Evolutionary conservation across 257 asterid genomes (phyloP).

Genomic region (Solanum bulbocastanum): DNA sequence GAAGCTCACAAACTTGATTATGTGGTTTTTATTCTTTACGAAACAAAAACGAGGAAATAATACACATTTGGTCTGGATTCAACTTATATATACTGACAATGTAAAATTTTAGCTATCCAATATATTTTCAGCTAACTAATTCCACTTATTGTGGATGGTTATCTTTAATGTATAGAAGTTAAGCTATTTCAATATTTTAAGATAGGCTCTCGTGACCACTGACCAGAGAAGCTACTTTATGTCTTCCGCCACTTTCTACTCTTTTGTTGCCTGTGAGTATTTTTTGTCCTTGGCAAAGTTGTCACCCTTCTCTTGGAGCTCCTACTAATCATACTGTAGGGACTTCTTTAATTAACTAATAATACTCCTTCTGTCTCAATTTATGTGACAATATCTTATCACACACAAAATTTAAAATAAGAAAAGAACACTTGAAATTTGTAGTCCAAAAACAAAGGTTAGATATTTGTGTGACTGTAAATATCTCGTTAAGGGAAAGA

Average conservation of each 20-base stretch:
- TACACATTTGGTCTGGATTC: neutral
- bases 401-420: no score
- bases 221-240: neutral
- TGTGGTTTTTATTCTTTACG: neutral
- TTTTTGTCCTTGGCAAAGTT: constrained; percentile 16
- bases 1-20: neutral
- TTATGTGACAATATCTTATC: no score
- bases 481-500: neutral
- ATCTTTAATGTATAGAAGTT: neutral
- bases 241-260: neutral
- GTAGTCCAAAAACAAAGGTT: no score
- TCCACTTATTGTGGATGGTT: neutral
- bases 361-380: no score
- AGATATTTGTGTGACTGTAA: no score
- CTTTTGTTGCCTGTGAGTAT: constrained; percentile 10
- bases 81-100: neutral
- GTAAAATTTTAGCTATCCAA: neutral
- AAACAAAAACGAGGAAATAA: neutral
- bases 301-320: neutral
- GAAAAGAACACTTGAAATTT: no score
- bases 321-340: neutral
- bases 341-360: no score
- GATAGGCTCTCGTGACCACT: neutral
- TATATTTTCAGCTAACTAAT: neutral
- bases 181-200: neutral